These are phyloP conservation scores for Colletotrichum sp. DNA, from an alignment of 2,329 filamentous ascomycete species.

Conservation along the genomic window DNA sequence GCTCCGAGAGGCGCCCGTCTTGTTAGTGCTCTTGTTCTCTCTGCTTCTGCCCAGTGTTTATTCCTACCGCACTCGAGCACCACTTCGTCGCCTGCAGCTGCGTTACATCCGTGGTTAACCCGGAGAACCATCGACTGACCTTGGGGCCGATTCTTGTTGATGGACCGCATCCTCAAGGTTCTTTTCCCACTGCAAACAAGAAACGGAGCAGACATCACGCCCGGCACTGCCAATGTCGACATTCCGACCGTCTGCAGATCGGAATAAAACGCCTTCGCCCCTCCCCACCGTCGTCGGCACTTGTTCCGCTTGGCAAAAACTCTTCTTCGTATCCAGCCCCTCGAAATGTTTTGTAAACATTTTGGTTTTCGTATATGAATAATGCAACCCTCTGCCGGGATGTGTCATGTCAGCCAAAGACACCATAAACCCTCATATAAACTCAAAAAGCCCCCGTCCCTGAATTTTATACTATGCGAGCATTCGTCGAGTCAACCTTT, in stretches of 20 bases:
- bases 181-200: background rate
- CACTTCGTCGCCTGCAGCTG: background rate
- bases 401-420: background rate
- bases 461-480: background rate
- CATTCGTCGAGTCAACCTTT: background rate
- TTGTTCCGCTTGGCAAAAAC: background rate
- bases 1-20: background rate
- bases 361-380: background rate
- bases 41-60: background rate
- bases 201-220: background rate
- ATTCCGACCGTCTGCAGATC: conserved; percentile 3
- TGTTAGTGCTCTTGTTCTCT: background rate
- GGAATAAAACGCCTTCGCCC: conserved; percentile 2
- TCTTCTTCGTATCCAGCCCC: background rate
- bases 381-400: background rate
- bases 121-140: background rate
- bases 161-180: background rate
- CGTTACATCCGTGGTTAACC: conserved; percentile 2
- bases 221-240: background rate
- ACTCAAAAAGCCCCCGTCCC: background rate
- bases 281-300: conserved; percentile 1
- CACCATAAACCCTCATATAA: background rate
- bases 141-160: background rate
- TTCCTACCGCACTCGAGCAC: background rate
- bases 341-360: background rate